Evolutionary conservation across 2,329 filamentous ascomycete species (phyloP).

Genomic region (Neofusicoccum cordaticola): DNA sequence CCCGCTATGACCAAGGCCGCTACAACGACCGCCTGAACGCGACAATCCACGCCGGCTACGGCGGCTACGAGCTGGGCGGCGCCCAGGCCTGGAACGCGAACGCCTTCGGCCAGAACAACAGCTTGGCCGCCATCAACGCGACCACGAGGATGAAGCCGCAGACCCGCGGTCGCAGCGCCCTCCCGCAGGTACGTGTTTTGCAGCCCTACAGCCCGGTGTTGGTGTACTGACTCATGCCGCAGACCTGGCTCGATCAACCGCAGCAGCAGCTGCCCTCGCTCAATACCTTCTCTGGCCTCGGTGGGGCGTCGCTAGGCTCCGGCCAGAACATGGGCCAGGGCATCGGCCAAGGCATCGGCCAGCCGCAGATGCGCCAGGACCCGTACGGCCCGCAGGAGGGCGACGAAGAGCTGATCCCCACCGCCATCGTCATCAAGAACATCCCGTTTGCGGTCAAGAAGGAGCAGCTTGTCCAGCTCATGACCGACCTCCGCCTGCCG

Average conservation of each 20-base stretch:
- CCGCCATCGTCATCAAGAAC: slow-evolving; percentile 98
- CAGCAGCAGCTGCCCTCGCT: slow-evolving; percentile 46
- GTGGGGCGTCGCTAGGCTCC: slow-evolving; percentile 28
- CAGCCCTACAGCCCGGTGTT: slow-evolving; percentile 2
- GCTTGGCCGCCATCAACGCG: slow-evolving; percentile 59
- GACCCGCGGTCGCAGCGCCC: slow-evolving; percentile 54
- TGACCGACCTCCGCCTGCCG: slow-evolving; percentile 91
- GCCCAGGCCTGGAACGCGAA: slow-evolving; percentile 79
- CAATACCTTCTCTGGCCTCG: slow-evolving; percentile 38
- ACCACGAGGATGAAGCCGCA: slow-evolving; percentile 56
- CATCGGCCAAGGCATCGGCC: slow-evolving; percentile 10
- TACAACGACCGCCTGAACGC: slow-evolving; percentile 59
- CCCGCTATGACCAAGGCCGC: slow-evolving; percentile 52
- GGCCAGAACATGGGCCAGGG: slow-evolving; percentile 10
- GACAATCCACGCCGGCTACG: slow-evolving; percentile 59
- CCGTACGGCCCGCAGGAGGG: slow-evolving; percentile 50
- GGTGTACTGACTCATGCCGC: slow-evolving; percentile 21
- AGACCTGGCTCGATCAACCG: slow-evolving; percentile 63
- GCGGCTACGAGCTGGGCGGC: slow-evolving; percentile 65
- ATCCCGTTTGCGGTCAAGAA: slow-evolving; percentile 98
- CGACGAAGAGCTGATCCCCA: slow-evolving; percentile 90
- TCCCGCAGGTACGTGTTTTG: slow-evolving; percentile 67
- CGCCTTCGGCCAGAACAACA: slow-evolving; percentile 64
- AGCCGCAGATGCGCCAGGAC: slow-evolving; percentile 38
- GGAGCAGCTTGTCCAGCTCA: slow-evolving; percentile 86